phyloP scores from a whole-genome alignment of 768 basidiomycete genomes.

The Trametes maxima region DNA sequence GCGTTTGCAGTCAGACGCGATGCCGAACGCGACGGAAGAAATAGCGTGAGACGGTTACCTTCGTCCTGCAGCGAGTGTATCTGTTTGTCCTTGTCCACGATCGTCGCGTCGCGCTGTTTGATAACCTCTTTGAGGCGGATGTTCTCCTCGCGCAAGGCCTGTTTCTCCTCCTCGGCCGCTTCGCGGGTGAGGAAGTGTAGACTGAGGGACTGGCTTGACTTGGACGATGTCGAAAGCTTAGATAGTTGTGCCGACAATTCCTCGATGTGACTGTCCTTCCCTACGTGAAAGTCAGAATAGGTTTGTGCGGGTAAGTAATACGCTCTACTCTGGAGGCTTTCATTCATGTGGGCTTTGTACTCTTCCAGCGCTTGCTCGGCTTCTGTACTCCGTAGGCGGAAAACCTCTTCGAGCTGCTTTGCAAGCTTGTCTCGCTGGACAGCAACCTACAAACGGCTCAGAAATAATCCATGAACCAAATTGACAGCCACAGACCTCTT shows the following conservation, averaged over 20 bases:
- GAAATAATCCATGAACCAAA: background rate
- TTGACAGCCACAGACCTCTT: constrained; percentile 23
- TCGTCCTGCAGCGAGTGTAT: constrained; percentile 50
- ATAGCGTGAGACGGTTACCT: constrained; percentile 34
- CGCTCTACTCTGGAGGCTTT: constrained; percentile 49
- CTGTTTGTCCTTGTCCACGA: constrained; percentile 47
- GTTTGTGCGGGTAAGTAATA: background rate
- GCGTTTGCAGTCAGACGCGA: background rate
- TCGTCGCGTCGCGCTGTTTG: constrained; percentile 44
- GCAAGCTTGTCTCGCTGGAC: constrained; percentile 40
- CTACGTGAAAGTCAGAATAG: constrained; percentile 38
- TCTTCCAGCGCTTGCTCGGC: constrained; percentile 57
- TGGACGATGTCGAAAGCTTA: constrained; percentile 51
- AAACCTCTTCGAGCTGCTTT: constrained; percentile 60
- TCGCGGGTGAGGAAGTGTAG: constrained; percentile 75
- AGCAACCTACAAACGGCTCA: constrained; percentile 18
- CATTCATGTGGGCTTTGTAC: constrained; percentile 53
- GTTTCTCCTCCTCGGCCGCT: constrained; percentile 70
- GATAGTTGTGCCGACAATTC: constrained; percentile 58
- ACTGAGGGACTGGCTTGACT: constrained; percentile 49
- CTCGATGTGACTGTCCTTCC: constrained; percentile 55
- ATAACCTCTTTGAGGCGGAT: constrained; percentile 44
- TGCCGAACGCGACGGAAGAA: background rate
- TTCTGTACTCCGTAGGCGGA: constrained; percentile 63
- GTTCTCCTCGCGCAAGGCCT: constrained; percentile 50